Evolutionary conservation across 2,329 filamentous ascomycete genomes (phyloP), one percentile per base, ranked within the genome.

Genomic region (Zymoseptoria brevis): DNA sequence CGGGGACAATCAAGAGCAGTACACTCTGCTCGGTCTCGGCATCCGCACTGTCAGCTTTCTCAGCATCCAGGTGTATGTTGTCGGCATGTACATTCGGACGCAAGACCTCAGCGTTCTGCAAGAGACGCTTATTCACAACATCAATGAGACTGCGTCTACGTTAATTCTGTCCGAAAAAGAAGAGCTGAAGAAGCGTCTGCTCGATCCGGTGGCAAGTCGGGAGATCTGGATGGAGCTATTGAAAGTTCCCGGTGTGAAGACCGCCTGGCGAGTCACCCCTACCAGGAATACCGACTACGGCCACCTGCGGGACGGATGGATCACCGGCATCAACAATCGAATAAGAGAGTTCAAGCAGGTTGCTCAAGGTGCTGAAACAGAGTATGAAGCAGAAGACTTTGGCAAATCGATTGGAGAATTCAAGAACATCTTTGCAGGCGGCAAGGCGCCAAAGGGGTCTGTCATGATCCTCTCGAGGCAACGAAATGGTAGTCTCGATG

Each of bases 211-310:
- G 29, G 78, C 83, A 64, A 86, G 89, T 63, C 87, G 89, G 65
- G 79, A 83, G 65, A 82, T 89, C 35, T 96, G 92, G 91, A 81
- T 85, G 50, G 77, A 81, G 13, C 79, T 96, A 2, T 76, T 97
- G 24, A 78, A 79, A 59, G 78, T 86, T 0, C 80, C 83, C 19
- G 81, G 84, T 0, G 83, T 93, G n/a, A 81, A 90, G 57, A 93
- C 86, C 24, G 83, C 87, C 0, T 86, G 96, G 76, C 83, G 93
- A 52, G 87, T 99, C 63, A 86, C 93, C 2, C 94, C 94, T 0
- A 91, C 90, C n/a, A 82, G 90, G 45, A 91, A 95, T 74, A 99
- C 94, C 19, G 92, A 97, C 74, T 97, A 96, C 75, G 85, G 87
- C 65, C 94, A 99, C 73, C 75, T 99, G 62, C 84, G 93, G 49